phyloP scores from a whole-genome alignment of 306 rosid species.

The Urtica urens region DNA sequence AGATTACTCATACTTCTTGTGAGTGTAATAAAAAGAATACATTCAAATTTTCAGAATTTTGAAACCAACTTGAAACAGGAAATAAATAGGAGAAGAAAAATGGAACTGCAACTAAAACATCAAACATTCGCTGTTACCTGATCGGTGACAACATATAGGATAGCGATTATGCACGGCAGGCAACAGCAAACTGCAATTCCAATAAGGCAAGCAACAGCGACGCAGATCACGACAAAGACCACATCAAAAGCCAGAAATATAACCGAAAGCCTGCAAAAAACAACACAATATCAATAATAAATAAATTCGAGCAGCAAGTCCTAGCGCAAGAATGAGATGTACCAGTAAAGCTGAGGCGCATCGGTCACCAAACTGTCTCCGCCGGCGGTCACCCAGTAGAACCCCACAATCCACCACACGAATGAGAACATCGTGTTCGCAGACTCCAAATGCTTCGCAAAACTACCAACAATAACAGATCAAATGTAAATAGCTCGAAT shows the following conservation, averaged over 20 bases:
- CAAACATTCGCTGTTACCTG: slow-evolving; percentile 36
- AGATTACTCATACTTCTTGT: no score
- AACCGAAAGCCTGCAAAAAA: slow-evolving; percentile 67
- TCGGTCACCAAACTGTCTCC: slow-evolving; percentile 57
- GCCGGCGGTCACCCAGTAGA: slow-evolving; percentile 92
- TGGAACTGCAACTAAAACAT: not conserved
- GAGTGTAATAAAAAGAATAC: no score
- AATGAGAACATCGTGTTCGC: slow-evolving; percentile 76
- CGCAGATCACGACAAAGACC: slow-evolving; percentile 64
- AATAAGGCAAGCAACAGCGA: slow-evolving; percentile 70
- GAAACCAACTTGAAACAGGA: no score
- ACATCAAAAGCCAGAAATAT: slow-evolving; percentile 80
- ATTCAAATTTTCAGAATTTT: no score
- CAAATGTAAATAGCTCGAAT: no score
- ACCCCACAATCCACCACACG: slow-evolving; percentile 86
- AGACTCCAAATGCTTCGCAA: slow-evolving; percentile 58
- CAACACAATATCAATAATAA: not conserved
- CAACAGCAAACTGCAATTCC: slow-evolving; percentile 96
- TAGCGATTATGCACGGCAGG: slow-evolving; percentile 85
- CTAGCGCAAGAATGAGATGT: slow-evolving; percentile 17
- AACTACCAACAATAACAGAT: slow-evolving; percentile 31
- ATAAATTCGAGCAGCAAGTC: slow-evolving; percentile 6
- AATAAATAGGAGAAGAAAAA: no score
- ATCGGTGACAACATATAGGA: slow-evolving; percentile 54
- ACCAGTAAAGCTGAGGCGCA: slow-evolving; percentile 90